A percentile compares a stretch with the other conserved stretches of the same genome.
phyloP scores from a whole-genome alignment of 805 yeast species.

The Maudiozyma serrabonitensis region DNA sequence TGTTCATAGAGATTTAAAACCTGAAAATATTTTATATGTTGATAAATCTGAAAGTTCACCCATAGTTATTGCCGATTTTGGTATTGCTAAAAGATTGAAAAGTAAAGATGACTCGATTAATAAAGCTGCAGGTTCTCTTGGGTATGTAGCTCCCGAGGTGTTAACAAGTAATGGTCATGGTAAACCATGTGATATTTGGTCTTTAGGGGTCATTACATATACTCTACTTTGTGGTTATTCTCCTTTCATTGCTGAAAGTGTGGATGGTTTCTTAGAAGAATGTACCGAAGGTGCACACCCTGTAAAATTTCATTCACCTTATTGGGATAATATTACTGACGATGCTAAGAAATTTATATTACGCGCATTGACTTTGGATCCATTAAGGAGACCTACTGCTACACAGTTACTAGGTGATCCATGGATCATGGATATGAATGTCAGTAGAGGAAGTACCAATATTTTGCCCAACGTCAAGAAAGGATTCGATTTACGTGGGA shows the following conservation, averaged over 20 bases:
- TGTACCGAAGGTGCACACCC: conserved; percentile 58
- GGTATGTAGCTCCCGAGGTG: conserved; percentile 96
- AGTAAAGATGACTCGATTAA: conserved; percentile 51
- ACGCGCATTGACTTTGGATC: conserved; percentile 59
- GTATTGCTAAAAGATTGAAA: conserved; percentile 75
- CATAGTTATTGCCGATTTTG: conserved; percentile 88
- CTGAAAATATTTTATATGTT: conserved; percentile 79
- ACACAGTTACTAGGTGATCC: conserved; percentile 53
- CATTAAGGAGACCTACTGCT: conserved; percentile 60
- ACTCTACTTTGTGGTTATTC: conserved; percentile 87
- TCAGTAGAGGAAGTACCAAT: conserved; percentile 41
- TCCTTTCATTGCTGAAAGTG: conserved; percentile 80
- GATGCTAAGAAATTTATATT: conserved; percentile 76
- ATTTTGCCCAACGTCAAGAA: conserved; percentile 72
- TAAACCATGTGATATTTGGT: conserved; percentile 94
- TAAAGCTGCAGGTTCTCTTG: conserved; percentile 83
- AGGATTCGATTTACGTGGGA: conserved; percentile 75
- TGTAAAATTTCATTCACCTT: conserved; percentile 76
- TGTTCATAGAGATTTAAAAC: conserved; percentile 91
- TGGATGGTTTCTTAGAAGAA: conserved; percentile 71
- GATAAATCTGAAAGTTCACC: conserved; percentile 49
- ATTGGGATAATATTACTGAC: conserved; percentile 73
- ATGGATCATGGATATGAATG: conserved; percentile 56
- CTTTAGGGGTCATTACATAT: conserved; percentile 85
- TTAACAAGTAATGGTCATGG: conserved; percentile 79